Conservation (phyloP, 805 yeast genomes). For the Wickerhamomyces bisporus region DNA sequence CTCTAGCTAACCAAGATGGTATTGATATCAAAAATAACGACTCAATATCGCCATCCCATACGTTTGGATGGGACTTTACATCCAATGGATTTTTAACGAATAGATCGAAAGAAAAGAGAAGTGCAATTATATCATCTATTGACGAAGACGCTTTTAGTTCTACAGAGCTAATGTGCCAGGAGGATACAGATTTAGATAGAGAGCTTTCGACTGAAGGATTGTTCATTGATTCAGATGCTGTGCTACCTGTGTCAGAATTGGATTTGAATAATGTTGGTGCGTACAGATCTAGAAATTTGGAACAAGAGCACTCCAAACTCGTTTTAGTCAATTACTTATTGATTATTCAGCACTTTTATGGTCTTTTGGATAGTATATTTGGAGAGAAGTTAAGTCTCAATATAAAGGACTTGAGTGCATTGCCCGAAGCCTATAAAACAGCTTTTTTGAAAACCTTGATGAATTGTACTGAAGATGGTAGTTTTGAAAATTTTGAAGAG, state of each 20-base stretch:
- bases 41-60: not conserved
- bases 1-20: slow-evolving; percentile 9
- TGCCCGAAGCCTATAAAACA: not conserved
- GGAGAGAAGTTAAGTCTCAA: not conserved
- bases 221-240: slow-evolving; percentile 1
- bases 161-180: not conserved
- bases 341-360: not conserved
- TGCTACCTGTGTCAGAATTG: slow-evolving; percentile 7
- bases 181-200: not conserved
- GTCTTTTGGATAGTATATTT: not conserved
- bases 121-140: not conserved
- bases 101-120: not conserved
- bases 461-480: not conserved
- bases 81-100: not conserved
- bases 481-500: not conserved
- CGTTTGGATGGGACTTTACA: not conserved
- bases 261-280: slow-evolving; percentile 5
- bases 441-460: not conserved
- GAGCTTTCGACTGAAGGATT: not conserved
- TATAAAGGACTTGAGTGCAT: not conserved
- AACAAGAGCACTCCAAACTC: slow-evolving; percentile 3
- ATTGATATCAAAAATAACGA: not conserved
- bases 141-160: not conserved
- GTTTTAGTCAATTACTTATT: slow-evolving; percentile 4
- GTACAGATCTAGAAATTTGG: not conserved